Percentiles rank a stretch among this genome's conserved stretches.
These are phyloP conservation scores for Effrenium voratum DNA, from an alignment of 73 alveolate genomes.

Conservation along the genomic window DNA sequence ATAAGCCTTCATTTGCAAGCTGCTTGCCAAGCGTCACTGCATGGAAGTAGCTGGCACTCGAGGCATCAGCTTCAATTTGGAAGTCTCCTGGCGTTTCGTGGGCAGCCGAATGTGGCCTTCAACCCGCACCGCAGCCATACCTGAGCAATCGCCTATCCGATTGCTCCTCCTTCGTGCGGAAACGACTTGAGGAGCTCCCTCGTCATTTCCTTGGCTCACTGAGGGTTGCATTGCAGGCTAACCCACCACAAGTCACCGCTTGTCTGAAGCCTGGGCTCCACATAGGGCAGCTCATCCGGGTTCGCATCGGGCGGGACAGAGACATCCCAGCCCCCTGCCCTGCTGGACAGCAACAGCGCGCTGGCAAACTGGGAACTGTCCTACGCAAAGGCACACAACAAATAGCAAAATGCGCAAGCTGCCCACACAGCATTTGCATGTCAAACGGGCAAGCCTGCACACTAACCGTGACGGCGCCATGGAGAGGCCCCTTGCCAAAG, in stretches of 20 bases:
- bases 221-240: neutral
- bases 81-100: conserved; percentile 11
- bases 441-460: conserved; percentile 43
- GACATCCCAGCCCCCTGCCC: conserved; percentile 90
- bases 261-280: neutral
- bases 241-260: neutral
- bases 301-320: conserved; percentile 80
- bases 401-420: neutral
- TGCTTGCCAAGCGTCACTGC: conserved; percentile 44
- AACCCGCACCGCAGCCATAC: no score
- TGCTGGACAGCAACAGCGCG: conserved; percentile 86
- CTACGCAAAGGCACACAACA: neutral
- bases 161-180: conserved; percentile 55
- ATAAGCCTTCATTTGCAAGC: neutral
- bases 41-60: conserved; percentile 91
- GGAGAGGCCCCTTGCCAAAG: conserved; percentile 68
- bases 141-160: no score
- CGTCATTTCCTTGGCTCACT: conserved; percentile 62
- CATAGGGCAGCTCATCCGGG: conserved; percentile 87
- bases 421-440: neutral
- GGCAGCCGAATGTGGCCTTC: neutral
- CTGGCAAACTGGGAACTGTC: conserved; percentile 94
- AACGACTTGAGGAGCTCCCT: conserved; percentile 76
- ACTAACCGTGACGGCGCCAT: conserved; percentile 86
- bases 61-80: conserved; percentile 90